These are phyloP conservation scores for Lathyrus tuberosus DNA, from an alignment of 306 rosid species.

Conservation along the genomic window DNA sequence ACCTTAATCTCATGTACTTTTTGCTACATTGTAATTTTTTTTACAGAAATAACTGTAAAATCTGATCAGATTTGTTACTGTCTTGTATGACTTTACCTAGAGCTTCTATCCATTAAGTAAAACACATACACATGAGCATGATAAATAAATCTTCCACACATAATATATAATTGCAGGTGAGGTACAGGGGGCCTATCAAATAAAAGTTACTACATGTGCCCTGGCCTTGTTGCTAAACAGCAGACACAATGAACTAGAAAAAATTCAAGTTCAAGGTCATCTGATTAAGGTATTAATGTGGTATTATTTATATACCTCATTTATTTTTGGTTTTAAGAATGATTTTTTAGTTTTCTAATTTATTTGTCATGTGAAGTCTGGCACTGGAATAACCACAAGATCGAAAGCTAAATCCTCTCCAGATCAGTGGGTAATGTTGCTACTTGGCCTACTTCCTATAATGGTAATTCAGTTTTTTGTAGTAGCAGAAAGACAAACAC, in stretches of 20 bases:
- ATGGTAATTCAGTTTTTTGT: conserved; percentile 55
- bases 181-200: conserved; percentile 91
- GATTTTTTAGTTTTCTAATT: conserved; percentile 36
- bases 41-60: background rate
- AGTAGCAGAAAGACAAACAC: background rate
- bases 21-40: background rate
- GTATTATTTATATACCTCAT: conserved; percentile 5
- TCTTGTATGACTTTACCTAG: background rate
- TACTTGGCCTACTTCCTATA: conserved; percentile 73
- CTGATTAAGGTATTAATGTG: conserved; percentile 60
- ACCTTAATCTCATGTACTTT: background rate
- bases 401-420: conserved; percentile 87
- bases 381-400: conserved; percentile 79
- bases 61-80: conserved; percentile 13
- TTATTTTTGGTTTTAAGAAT: conserved; percentile 13
- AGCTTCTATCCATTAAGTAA: background rate
- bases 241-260: conserved; percentile 65
- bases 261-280: conserved; percentile 69
- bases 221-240: conserved; percentile 75
- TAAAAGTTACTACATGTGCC: conserved; percentile 90
- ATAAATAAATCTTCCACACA: conserved; percentile 11
- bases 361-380: conserved; percentile 52
- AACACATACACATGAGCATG: background rate
- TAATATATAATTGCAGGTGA: conserved; percentile 64
- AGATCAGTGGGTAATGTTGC: conserved; percentile 84